phyloP scores from a whole-genome alignment of 495 filamentous ascomycete species.

The Penicillium egyptiacum region DNA sequence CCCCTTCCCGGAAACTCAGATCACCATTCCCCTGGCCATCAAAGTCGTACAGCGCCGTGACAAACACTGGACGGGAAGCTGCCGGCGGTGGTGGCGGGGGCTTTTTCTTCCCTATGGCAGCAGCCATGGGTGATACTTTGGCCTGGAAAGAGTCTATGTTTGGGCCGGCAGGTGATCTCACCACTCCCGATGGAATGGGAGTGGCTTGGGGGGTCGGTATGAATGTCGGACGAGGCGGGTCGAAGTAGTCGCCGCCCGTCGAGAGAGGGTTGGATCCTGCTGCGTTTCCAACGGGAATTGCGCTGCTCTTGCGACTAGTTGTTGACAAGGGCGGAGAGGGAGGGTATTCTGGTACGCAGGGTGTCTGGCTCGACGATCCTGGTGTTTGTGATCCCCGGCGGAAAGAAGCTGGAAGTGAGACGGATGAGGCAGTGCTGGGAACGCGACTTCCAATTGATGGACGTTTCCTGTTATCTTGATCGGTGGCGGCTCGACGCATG shows the following conservation, averaged over 20 bases:
- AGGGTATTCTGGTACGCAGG: slow-evolving; percentile 16
- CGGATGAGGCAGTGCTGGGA: slow-evolving; percentile 17
- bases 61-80: slow-evolving; percentile 56
- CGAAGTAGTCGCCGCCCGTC: slow-evolving; percentile 22
- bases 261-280: slow-evolving; percentile 25
- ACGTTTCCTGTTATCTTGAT: slow-evolving; percentile 37
- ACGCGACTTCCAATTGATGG: slow-evolving; percentile 25
- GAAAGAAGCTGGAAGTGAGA: slow-evolving; percentile 8
- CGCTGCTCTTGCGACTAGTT: slow-evolving; percentile 13
- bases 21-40: slow-evolving; percentile 70
- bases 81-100: slow-evolving; percentile 71
- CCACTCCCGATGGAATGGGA: slow-evolving; percentile 20
- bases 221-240: slow-evolving; percentile 12
- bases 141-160: slow-evolving; percentile 54
- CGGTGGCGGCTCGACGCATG: slow-evolving; percentile 61
- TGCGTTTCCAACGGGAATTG: slow-evolving; percentile 13
- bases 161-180: slow-evolving; percentile 27
- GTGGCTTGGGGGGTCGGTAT: slow-evolving; percentile 14
- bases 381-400: slow-evolving; percentile 23
- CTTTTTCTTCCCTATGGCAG: slow-evolving; percentile 57
- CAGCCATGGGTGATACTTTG: slow-evolving; percentile 17
- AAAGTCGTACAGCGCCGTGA: slow-evolving; percentile 82
- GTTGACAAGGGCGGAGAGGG: slow-evolving; percentile 21
- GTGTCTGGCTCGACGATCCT: slow-evolving; percentile 21
- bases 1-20: slow-evolving; percentile 78